phyloP scores from a whole-genome alignment of 805 yeast genomes.

The Ogataea minuta region DNA sequence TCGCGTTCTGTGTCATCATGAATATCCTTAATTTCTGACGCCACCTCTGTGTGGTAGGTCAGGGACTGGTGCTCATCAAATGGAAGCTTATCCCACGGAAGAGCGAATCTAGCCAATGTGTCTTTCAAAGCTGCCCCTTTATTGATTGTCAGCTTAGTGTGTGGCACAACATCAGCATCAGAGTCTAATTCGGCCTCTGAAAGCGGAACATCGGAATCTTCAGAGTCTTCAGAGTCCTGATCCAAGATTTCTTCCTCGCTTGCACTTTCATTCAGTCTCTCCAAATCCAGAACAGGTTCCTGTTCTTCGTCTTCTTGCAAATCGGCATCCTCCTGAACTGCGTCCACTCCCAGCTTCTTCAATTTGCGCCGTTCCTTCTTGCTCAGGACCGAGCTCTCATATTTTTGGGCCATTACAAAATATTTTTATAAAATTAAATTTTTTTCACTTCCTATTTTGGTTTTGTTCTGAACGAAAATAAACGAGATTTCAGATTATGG shows the following conservation, averaged over 20 bases:
- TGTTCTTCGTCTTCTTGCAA: constrained; percentile 34
- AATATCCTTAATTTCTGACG: constrained; percentile 72
- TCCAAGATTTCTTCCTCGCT: constrained; percentile 28
- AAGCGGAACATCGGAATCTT: constrained; percentile 75
- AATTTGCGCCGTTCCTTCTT: constrained; percentile 50
- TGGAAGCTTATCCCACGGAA: constrained; percentile 63
- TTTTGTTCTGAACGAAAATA: background rate
- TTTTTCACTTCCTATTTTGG: constrained; percentile 8
- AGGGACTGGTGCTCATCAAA: constrained; percentile 85
- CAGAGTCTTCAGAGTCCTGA: constrained; percentile 42
- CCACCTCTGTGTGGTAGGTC: constrained; percentile 58
- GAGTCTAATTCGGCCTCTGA: constrained; percentile 92
- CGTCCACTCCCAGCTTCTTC: constrained; percentile 12
- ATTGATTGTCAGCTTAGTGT: constrained; percentile 84
- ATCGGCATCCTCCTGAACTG: constrained; percentile 30
- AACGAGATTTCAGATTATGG: constrained; percentile 24
- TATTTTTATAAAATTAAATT: constrained; percentile 9
- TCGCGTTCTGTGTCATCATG: constrained; percentile 97
- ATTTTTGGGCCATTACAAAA: constrained; percentile 19
- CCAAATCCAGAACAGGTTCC: constrained; percentile 35
- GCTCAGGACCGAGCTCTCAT: constrained; percentile 51
- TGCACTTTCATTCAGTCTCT: constrained; percentile 26
- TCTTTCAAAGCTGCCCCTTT: constrained; percentile 80
- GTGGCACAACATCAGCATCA: constrained; percentile 92
- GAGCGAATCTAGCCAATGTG: constrained; percentile 60